A percentile compares a stretch with the other conserved stretches of the same genome.
These are phyloP conservation scores for Suillus lakei DNA, from an alignment of 768 basidiomycete species.

Conservation along the genomic window DNA sequence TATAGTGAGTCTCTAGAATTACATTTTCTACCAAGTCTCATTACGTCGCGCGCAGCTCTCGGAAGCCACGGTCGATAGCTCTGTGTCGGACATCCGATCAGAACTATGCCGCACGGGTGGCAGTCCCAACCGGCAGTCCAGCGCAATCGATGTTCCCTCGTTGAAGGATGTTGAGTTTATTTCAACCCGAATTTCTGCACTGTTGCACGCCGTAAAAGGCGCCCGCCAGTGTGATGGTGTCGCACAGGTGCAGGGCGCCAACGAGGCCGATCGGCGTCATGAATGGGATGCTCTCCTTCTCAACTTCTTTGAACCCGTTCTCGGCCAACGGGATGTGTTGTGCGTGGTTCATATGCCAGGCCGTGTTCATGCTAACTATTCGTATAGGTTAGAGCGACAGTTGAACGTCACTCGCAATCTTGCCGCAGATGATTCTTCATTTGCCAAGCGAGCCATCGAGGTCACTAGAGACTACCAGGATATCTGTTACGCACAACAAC, in stretches of 20 bases:
- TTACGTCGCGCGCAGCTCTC: neutral
- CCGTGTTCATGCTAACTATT: no score
- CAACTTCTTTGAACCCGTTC: neutral
- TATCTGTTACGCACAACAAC: neutral
- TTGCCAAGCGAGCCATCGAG: neutral
- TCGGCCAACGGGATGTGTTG: neutral
- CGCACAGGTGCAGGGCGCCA: neutral
- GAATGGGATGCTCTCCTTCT: slow-evolving; percentile 2
- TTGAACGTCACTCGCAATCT: neutral
- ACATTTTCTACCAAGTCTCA: neutral
- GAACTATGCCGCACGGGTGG: neutral
- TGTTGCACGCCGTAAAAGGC: neutral
- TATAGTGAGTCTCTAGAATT: neutral
- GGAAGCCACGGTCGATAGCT: neutral
- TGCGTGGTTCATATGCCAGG: neutral
- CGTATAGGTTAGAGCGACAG: no score
- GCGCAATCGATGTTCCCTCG: no score
- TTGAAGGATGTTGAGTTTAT: neutral
- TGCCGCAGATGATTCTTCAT: neutral
- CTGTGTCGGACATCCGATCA: neutral
- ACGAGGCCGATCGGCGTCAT: slow-evolving; percentile 3
- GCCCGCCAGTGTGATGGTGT: neutral
- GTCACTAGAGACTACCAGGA: neutral
- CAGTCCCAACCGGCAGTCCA: neutral
- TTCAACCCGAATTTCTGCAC: neutral